phyloP scores from a whole-genome alignment of 768 basidiomycete genomes.

The Mycena chlorophos region DNA sequence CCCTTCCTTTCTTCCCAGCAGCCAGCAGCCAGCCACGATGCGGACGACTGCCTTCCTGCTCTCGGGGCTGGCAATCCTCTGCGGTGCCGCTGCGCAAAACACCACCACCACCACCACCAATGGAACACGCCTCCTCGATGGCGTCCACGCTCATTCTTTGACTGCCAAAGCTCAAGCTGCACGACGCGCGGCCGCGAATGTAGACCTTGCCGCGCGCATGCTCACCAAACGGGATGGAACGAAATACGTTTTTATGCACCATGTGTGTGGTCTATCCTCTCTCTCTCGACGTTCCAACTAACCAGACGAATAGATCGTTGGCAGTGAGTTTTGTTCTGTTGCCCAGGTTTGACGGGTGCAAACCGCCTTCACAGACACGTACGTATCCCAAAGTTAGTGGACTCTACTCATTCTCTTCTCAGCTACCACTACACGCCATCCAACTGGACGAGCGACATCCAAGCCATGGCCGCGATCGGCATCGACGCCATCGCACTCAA shows the following conservation, averaged over 20 bases:
- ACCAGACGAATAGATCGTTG: slow-evolving; percentile 39
- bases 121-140: no score
- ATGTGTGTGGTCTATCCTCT: slow-evolving; percentile 33
- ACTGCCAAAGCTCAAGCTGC: no score
- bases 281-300: neutral
- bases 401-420: neutral
- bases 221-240: slow-evolving; percentile 42
- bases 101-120: no score
- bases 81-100: no score
- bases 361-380: slow-evolving; percentile 41
- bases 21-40: no score
- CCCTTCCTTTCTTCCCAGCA: no score
- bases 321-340: slow-evolving; percentile 36
- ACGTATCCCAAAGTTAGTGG: slow-evolving; percentile 16
- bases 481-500: slow-evolving; percentile 66
- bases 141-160: no score
- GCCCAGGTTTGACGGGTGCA: neutral
- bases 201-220: no score
- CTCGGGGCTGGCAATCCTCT: no score
- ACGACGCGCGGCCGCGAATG: no score
- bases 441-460: slow-evolving; percentile 46
- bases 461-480: slow-evolving; percentile 41
- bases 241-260: slow-evolving; percentile 55
- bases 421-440: slow-evolving; percentile 42
- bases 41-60: no score